phyloP scores from a whole-genome alignment of 345 rosid species.

The Xanthoceras sorbifolium region DNA sequence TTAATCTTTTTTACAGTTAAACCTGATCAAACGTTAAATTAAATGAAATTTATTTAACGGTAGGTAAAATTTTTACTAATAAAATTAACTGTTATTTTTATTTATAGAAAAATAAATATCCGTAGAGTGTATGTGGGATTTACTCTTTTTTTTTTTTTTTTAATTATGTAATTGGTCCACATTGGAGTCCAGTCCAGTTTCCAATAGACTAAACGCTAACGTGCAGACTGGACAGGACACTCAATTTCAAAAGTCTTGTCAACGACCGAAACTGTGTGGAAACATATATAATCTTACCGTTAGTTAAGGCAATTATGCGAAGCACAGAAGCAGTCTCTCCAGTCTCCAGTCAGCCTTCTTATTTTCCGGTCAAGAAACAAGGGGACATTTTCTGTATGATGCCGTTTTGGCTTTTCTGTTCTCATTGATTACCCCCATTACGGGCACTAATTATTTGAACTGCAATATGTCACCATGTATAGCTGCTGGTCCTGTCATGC shows the following conservation, averaged over 20 bases:
- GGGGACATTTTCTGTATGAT: neutral
- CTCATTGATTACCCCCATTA: neutral
- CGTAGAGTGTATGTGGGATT: too few relatives aligned
- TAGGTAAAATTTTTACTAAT: too few relatives aligned
- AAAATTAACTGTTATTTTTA: too few relatives aligned
- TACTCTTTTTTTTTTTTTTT: too few relatives aligned
- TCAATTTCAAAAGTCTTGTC: neutral
- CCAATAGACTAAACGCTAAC: neutral
- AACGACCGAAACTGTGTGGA: neutral
- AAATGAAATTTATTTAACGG: too few relatives aligned
- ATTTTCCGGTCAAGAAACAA: neutral
- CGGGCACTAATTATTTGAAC: neutral
- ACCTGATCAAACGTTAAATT: too few relatives aligned
- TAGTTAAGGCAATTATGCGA: neutral
- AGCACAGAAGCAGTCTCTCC: neutral
- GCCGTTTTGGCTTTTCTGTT: conserved; percentile 9
- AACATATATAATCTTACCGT: neutral
- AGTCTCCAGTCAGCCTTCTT: too few relatives aligned
- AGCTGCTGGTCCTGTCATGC: neutral
- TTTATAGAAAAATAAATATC: too few relatives aligned
- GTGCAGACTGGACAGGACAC: neutral
- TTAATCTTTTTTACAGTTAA: too few relatives aligned
- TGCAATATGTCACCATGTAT: neutral
- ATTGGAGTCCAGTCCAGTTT: neutral
- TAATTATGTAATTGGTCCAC: neutral